A percentile compares a stretch with the other conserved stretches of the same genome.
Conservation (phyloP, 116 monocot genomes). For the Trichopus zeylanicus region DNA sequence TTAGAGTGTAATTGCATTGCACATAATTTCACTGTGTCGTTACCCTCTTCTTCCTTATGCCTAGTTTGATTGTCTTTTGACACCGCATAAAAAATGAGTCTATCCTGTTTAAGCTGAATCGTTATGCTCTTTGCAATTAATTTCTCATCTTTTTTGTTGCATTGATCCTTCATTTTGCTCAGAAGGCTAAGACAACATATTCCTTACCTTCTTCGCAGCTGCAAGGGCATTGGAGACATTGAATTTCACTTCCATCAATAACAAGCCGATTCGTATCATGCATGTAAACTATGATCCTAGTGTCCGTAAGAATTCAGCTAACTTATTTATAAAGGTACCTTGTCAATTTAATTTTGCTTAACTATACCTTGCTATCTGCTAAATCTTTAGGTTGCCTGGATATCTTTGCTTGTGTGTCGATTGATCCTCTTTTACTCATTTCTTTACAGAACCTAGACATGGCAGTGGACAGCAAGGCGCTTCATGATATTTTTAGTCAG, state of each 20-base stretch:
- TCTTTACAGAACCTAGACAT: conserved; percentile 80
- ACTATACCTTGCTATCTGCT: background rate
- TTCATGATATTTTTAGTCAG: conserved; percentile 83
- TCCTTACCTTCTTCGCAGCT: no score
- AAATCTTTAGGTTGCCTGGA: no score
- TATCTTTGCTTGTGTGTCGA: background rate
- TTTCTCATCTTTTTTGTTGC: no score
- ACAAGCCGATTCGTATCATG: conserved; percentile 90
- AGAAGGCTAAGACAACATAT: no score
- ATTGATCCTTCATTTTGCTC: no score
- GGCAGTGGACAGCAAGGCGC: conserved; percentile 83
- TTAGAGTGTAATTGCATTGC: no score
- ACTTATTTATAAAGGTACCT: conserved; percentile 92
- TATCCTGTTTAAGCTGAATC: no score
- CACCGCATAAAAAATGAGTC: no score
- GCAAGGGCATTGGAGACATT: conserved; percentile 40
- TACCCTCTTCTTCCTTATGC: no score
- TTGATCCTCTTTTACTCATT: background rate
- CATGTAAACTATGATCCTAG: conserved; percentile 94
- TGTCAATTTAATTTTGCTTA: background rate
- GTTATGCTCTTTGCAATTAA: no score
- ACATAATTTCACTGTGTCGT: no score
- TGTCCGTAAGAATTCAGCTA: conserved; percentile 70
- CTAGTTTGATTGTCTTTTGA: no score
- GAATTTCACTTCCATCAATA: conserved; percentile 79